Evolutionary conservation across 192 early-diverging fungal species (phyloP).

Genomic region (Rhizoclosmatium sp.): DNA sequence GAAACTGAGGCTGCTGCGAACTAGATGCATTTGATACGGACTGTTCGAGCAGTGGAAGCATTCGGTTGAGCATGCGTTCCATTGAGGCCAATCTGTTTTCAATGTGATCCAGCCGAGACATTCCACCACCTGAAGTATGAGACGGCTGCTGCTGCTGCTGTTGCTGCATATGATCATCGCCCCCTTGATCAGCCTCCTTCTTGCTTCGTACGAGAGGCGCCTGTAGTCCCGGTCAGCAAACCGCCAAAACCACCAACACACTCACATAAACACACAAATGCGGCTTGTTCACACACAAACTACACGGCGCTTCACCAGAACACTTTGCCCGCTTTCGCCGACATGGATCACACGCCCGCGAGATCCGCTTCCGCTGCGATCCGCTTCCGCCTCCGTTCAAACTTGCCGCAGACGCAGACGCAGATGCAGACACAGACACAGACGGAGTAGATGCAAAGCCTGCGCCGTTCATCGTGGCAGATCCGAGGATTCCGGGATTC

Average conservation of each 20-base stretch:
- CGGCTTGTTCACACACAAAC: conserved; percentile 18
- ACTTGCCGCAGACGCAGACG: too few species aligned
- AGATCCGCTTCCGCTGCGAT: conserved; percentile 5
- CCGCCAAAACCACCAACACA: not conserved
- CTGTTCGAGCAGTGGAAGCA: not conserved
- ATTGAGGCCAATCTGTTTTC: conserved; percentile 2
- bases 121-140: not conserved
- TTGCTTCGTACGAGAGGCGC: not conserved
- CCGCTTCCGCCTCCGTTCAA: too few species aligned
- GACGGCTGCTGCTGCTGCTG: not conserved
- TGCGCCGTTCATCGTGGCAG: too few species aligned
- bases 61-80: not conserved
- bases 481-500: too few species aligned
- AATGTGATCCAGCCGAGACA: not conserved
- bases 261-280: conserved; percentile 36
- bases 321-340: conserved; percentile 34
- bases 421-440: too few species aligned
- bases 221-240: not conserved
- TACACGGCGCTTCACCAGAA: conserved; percentile 32
- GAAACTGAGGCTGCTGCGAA: not conserved
- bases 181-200: not conserved
- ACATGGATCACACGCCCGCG: conserved; percentile 41
- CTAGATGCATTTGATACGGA: not conserved
- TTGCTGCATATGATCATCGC: not conserved
- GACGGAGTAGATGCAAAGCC: too few species aligned